phyloP scores from a whole-genome alignment of 1,139 yeast species.

The Debaryomyces nepalensis region DNA sequence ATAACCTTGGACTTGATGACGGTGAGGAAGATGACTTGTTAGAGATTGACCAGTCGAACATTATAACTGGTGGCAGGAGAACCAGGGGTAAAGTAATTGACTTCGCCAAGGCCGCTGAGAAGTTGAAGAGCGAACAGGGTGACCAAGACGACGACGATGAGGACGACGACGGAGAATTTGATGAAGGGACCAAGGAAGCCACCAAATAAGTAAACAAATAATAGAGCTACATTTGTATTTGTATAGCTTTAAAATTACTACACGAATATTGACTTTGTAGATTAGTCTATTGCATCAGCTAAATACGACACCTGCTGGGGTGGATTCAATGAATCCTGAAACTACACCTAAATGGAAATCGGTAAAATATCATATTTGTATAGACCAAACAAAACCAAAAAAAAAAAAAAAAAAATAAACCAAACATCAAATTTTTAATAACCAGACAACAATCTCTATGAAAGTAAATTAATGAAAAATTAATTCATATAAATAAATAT shows the following conservation, averaged over 20 bases:
- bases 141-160: constrained; percentile 44
- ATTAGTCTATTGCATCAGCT: too few species aligned
- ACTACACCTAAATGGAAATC: not conserved
- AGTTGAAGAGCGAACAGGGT: constrained; percentile 58
- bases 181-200: constrained; percentile 8
- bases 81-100: constrained; percentile 91
- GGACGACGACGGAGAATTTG: constrained; percentile 13
- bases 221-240: too few species aligned
- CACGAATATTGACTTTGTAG: too few species aligned
- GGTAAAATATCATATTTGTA: not conserved
- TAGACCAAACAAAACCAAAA: not conserved
- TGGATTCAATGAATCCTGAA: too few species aligned
- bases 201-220: not conserved
- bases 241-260: too few species aligned
- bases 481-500: constrained; percentile 9
- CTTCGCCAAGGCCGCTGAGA: constrained; percentile 81
- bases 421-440: constrained; percentile 6
- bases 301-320: too few species aligned
- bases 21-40: constrained; percentile 80
- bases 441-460: not conserved
- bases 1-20: constrained; percentile 57
- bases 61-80: constrained; percentile 83
- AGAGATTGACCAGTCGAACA: constrained; percentile 84
- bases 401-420: constrained; percentile 3
- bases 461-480: not conserved